phyloP scores from a whole-genome alignment of 1,284 basidiomycete species.

The Sanghuangporus baumii region DNA sequence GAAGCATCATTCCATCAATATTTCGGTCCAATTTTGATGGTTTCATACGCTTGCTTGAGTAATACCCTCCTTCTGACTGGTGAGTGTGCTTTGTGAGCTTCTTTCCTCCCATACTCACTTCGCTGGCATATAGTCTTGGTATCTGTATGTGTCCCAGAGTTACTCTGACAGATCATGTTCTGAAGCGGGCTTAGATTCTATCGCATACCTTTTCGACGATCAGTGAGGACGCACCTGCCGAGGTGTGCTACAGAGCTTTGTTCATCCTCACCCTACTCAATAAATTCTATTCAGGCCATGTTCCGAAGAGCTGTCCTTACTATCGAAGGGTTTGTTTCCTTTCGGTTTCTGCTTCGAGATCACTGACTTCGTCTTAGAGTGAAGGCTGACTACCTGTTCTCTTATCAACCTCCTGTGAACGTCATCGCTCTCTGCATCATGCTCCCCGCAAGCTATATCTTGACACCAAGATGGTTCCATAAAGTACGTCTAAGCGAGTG shows the following conservation, averaged over 20 bases:
- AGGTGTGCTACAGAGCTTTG: conserved; percentile 41
- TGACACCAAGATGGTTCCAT: conserved; percentile 79
- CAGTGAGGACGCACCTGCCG: conserved; percentile 86
- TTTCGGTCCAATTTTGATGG: conserved; percentile 86
- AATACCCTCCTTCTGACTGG: conserved; percentile 83
- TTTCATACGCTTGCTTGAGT: conserved; percentile 80
- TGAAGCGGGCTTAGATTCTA: conserved; percentile 60
- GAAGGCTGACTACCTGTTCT: conserved; percentile 86
- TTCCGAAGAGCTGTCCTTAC: conserved; percentile 88
- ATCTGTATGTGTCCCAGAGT: conserved; percentile 45
- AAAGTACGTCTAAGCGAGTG: conserved; percentile 43
- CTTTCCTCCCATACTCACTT: conserved; percentile 8
- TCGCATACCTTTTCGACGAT: conserved; percentile 92
- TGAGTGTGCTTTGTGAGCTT: conserved; percentile 27
- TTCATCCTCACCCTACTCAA: background rate
- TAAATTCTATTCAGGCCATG: conserved; percentile 58
- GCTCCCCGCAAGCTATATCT: conserved; percentile 75
- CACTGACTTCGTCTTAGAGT: conserved; percentile 41
- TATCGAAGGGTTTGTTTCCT: conserved; percentile 66
- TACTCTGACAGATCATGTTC: conserved; percentile 14
- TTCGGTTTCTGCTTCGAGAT: conserved; percentile 24
- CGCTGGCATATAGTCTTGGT: conserved; percentile 54
- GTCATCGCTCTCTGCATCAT: conserved; percentile 77
- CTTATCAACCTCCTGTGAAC: conserved; percentile 90
- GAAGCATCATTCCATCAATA: conserved; percentile 71